Evolutionary conservation across 306 rosid genomes (phyloP).

Genomic region (Dalbergia cochinchinensis): DNA sequence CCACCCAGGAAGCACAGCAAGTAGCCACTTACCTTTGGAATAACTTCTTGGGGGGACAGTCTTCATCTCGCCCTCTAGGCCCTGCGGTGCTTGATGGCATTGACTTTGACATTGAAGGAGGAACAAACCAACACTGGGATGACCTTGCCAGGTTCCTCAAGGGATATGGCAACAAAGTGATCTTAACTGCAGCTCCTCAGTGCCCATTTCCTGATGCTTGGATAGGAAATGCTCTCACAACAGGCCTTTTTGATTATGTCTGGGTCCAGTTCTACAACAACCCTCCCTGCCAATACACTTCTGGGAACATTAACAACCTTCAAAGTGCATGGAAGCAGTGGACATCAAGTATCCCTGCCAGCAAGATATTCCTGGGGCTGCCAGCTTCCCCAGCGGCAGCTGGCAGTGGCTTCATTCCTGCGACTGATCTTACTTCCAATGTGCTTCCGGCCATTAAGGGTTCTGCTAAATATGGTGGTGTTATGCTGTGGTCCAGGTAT

Average conservation of each 20-base stretch:
- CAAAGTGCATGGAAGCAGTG: slow-evolving; percentile 49
- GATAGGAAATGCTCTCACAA: slow-evolving; percentile 49
- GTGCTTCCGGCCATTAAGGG: slow-evolving; percentile 56
- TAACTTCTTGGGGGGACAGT: slow-evolving; percentile 57
- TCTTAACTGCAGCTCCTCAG: slow-evolving; percentile 57
- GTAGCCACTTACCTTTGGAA: slow-evolving; percentile 59
- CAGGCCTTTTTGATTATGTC: slow-evolving; percentile 43
- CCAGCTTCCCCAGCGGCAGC: slow-evolving; percentile 53
- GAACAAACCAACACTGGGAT: slow-evolving; percentile 41
- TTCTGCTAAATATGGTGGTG: slow-evolving; percentile 54
- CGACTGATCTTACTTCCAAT: slow-evolving; percentile 43
- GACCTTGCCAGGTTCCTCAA: slow-evolving; percentile 42
- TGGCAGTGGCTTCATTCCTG: slow-evolving; percentile 50
- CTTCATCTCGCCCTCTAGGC: slow-evolving; percentile 56
- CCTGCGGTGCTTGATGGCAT: slow-evolving; percentile 53
- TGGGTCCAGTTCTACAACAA: slow-evolving; percentile 51
- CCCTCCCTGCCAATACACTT: slow-evolving; percentile 42
- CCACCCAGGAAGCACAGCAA: slow-evolving; percentile 42
- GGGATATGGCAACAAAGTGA: slow-evolving; percentile 30
- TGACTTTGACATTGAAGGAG: slow-evolving; percentile 46
- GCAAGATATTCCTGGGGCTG: slow-evolving; percentile 52
- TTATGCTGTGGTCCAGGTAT: slow-evolving; percentile 59
- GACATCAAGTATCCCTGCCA: slow-evolving; percentile 43
- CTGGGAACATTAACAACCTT: slow-evolving; percentile 31
- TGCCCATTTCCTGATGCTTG: slow-evolving; percentile 57